Conservation (phyloP, 2,329 filamentous ascomycete genomes). For the Botrytis cinerea region DNA sequence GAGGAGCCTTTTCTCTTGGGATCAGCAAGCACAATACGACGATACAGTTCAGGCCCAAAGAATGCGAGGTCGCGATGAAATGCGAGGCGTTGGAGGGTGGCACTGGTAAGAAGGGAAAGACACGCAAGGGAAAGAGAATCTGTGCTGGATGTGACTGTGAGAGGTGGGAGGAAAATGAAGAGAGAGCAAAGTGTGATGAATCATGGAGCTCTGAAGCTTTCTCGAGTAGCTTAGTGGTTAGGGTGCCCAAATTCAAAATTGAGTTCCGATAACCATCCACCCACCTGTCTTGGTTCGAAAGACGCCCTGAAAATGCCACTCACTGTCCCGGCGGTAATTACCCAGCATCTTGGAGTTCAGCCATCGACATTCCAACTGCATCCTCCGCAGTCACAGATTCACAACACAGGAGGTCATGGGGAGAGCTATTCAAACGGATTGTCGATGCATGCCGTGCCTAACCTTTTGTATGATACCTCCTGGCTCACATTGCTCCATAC, state of each 20-base stretch:
- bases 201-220: not conserved
- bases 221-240: not conserved
- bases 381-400: not conserved
- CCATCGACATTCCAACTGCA: not conserved
- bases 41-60: not conserved
- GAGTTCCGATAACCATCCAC: not conserved
- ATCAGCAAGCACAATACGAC: not conserved
- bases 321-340: not conserved
- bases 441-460: constrained; percentile 2
- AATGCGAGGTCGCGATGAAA: not conserved
- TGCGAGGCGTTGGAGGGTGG: constrained; percentile 6
- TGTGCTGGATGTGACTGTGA: not conserved
- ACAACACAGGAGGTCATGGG: not conserved
- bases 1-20: constrained; percentile 1
- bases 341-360: not conserved
- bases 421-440: not conserved
- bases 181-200: not conserved
- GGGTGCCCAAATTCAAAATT: not conserved
- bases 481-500: not conserved
- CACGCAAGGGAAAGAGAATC: not conserved
- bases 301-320: not conserved
- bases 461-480: not conserved
- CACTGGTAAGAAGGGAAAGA: not conserved
- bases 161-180: not conserved
- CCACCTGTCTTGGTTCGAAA: not conserved